A percentile compares a stretch with the other conserved stretches of the same genome.
phyloP scores from a whole-genome alignment of 2,329 filamentous ascomycete species.

The Magnaporthiopsis rhizophila region DNA sequence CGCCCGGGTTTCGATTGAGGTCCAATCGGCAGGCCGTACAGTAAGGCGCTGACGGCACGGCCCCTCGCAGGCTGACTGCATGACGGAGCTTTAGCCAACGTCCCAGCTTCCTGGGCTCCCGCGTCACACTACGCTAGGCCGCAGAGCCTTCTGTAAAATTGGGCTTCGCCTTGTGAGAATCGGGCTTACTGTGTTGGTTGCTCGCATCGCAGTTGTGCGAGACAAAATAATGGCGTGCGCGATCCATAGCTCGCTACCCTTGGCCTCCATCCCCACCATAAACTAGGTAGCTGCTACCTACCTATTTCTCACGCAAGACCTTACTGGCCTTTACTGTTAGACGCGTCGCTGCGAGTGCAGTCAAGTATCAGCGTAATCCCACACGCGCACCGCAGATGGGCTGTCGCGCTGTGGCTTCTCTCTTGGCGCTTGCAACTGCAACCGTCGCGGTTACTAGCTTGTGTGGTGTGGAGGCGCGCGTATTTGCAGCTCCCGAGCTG shows the following conservation, averaged over 20 bases:
- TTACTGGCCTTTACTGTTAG: background rate
- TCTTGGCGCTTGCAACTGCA: background rate
- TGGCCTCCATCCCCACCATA: background rate
- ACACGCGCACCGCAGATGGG: background rate
- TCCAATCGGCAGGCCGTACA: no score
- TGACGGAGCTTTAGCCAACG: no score
- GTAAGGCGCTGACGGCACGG: no score
- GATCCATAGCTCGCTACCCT: background rate
- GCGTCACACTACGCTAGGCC: no score
- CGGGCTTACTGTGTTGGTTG: background rate
- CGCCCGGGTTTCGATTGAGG: no score
- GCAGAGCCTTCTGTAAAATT: no score
- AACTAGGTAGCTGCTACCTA: no score
- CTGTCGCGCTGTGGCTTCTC: background rate
- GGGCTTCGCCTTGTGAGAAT: background rate
- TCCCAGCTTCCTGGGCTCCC: no score
- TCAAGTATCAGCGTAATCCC: background rate
- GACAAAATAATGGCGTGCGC: no score
- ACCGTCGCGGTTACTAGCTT: background rate
- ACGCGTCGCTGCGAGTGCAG: background rate
- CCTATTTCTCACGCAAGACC: background rate
- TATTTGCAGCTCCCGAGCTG: background rate
- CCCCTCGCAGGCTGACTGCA: no score
- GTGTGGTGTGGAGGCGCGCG: background rate
- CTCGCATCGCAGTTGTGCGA: no score